phyloP scores from a whole-genome alignment of 1,139 yeast genomes.

The Wickerhamiella infanticola region DNA sequence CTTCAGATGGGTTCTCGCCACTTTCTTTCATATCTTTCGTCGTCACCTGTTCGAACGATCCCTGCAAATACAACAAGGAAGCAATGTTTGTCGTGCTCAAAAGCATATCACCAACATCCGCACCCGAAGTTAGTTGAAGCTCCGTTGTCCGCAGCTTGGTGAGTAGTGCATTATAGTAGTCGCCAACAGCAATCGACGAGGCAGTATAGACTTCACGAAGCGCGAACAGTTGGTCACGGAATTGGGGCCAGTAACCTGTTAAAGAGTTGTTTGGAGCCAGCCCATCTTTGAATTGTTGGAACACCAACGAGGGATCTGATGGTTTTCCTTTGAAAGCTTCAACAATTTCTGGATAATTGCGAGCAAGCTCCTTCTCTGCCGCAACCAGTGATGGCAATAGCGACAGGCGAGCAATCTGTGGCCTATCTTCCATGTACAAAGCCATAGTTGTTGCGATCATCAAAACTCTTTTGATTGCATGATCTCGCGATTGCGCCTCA shows the following conservation, averaged over 20 bases:
- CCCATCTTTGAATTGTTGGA: not conserved
- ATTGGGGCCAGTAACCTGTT: constrained; percentile 15
- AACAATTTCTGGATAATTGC: constrained; percentile 19
- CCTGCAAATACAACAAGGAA: constrained; percentile 52
- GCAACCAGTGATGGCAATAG: constrained; percentile 19
- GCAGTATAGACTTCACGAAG: constrained; percentile 60
- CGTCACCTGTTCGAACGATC: constrained; percentile 2
- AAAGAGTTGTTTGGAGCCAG: not conserved
- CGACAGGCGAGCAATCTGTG: constrained; percentile 23
- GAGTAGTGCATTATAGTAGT: constrained; percentile 43
- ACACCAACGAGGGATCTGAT: constrained; percentile 12
- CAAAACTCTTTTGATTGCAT: constrained; percentile 54
- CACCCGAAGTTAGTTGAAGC: constrained; percentile 60
- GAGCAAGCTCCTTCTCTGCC: constrained; percentile 36
- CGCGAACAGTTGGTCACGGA: constrained; percentile 57
- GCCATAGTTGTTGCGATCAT: constrained; percentile 54
- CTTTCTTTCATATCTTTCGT: constrained; percentile 15
- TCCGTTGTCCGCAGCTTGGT: constrained; percentile 53
- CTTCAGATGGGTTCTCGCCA: constrained; percentile 1
- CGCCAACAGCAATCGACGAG: constrained; percentile 50
- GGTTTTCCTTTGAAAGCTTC: constrained; percentile 15
- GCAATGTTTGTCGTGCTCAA: constrained; percentile 56
- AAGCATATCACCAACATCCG: constrained; percentile 47
- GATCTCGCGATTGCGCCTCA: constrained; percentile 29
- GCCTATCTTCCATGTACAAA: constrained; percentile 24